Evolutionary conservation across 2,329 filamentous ascomycete genomes (phyloP), one percentile per base, ranked within the genome.

Genomic region (Neofusicoccum parvum): DNA sequence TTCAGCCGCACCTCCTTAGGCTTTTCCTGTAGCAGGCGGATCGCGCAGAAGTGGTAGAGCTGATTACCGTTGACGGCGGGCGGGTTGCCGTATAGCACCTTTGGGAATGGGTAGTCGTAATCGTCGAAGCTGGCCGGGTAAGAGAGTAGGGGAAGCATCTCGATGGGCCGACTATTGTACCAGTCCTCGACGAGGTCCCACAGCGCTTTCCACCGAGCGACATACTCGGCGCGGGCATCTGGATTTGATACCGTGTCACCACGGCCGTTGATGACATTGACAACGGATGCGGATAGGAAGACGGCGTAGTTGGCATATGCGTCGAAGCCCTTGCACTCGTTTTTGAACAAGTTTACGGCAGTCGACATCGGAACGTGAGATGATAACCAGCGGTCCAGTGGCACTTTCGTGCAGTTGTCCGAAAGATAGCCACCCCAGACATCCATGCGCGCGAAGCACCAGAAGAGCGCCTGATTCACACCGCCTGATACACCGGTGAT

Each of bases 281-380:
- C 70, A 1, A 81, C 80, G 65, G 80, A 80, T 3, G 85, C 82
- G 59, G 80, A 83, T 1, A 88, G 78, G 68, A 85, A 88, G 2
- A 88, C 85, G 7, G 85, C 80, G 68, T 85, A 85, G 69, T 88
- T 88, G 37, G 86, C 86, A 67, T 86, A 82, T 80, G 84, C 86
- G 68, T 88, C 86, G 36, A 5, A 82, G 78, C 46, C 75, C 74
- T 4, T 72, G 46, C 51, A 50, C 69, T 4, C 72, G 69, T 15
- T 77, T 73, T 53, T 72, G 71, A 69, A 82, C 78, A 64, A 82
- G 68, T 49, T 72, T 3, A 79, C 78, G 17, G 78, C 75, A 5
- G 75, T 71, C 17, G 78, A 74, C 12, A 78, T 69, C 11, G 77
- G 73, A 23, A 77, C 77, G 6, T 77, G 75, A 0, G 80, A 78